Conservation (phyloP, 768 basidiomycete species). For the Lanmaoa rubissima region DNA sequence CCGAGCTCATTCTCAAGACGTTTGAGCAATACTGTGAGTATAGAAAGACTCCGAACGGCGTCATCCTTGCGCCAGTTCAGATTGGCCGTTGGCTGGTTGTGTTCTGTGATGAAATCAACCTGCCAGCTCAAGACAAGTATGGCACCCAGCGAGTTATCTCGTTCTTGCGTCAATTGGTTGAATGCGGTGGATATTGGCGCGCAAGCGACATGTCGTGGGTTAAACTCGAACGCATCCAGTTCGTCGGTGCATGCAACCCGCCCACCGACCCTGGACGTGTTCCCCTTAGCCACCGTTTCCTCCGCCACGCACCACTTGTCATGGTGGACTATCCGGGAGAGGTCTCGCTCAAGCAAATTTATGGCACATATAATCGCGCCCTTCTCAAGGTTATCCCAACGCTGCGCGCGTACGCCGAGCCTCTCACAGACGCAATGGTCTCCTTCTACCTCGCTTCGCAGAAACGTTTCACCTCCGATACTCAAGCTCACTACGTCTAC, state of each 20-base stretch:
- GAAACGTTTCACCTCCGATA: constrained; percentile 89
- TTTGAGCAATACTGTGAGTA: constrained; percentile 99
- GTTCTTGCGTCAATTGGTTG: constrained; percentile 95
- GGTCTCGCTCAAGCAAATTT: constrained; percentile 95
- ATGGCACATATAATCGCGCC: constrained; percentile 96
- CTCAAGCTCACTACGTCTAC: constrained; percentile 99
- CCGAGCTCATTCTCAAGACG: constrained; percentile 96
- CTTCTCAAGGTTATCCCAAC: constrained; percentile 94
- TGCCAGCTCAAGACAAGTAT: constrained; percentile 96
- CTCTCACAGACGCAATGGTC: constrained; percentile 98
- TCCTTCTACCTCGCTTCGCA: constrained; percentile 93
- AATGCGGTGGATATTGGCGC: constrained; percentile 93
- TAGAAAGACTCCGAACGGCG: constrained; percentile 97
- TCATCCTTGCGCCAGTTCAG: constrained; percentile 88
- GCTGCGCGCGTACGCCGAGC: constrained; percentile 87
- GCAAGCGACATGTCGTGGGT: constrained; percentile 96
- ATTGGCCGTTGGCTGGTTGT: constrained; percentile 98
- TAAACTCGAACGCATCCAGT: constrained; percentile 96
- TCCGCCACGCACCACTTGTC: constrained; percentile 93
- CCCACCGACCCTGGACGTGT: constrained; percentile 99
- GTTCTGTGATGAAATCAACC: constrained; percentile 99
- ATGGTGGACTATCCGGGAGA: constrained; percentile 99
- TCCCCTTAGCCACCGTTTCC: constrained; percentile 95
- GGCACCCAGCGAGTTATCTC: constrained; percentile 99
- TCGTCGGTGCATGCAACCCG: constrained; percentile 98